Evolutionary conservation across 345 rosid species (phyloP).

Genomic region (Lagerstroemia speciosa): DNA sequence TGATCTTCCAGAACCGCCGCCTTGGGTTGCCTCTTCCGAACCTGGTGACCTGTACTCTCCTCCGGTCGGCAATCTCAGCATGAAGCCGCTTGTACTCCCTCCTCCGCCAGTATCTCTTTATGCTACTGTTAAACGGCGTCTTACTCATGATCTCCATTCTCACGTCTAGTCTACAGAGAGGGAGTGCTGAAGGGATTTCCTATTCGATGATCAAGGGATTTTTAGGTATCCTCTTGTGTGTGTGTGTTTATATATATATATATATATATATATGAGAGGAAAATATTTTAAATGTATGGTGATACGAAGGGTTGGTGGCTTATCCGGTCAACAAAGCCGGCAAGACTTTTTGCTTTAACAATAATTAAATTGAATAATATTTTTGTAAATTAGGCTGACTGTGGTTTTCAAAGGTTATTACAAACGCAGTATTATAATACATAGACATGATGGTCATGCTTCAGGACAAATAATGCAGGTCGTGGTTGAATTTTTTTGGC

Average conservation of each 20-base stretch:
- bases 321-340: slow-evolving; percentile 7
- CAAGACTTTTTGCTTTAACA: background rate
- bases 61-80: background rate
- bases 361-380: background rate
- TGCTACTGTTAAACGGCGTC: slow-evolving; percentile 1
- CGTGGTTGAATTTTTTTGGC: too few species aligned
- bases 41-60: slow-evolving; percentile 8
- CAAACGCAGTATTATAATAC: background rate
- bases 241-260: background rate
- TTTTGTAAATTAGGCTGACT: background rate
- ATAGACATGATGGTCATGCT: background rate
- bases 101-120: slow-evolving; percentile 13
- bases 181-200: background rate
- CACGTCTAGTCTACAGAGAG: background rate
- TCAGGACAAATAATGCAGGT: background rate
- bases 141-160: slow-evolving; percentile 7
- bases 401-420: background rate
- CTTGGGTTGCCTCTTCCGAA: background rate
- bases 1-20: slow-evolving; percentile 15
- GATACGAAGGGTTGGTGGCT: too few species aligned
- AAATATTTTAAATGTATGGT: background rate
- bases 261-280: background rate
- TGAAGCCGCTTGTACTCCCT: slow-evolving; percentile 10
- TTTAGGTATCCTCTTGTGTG: background rate
- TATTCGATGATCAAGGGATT: background rate